Evolutionary conservation across 306 rosid genomes (phyloP).

Genomic region (Fragaria nilgerrensis): DNA sequence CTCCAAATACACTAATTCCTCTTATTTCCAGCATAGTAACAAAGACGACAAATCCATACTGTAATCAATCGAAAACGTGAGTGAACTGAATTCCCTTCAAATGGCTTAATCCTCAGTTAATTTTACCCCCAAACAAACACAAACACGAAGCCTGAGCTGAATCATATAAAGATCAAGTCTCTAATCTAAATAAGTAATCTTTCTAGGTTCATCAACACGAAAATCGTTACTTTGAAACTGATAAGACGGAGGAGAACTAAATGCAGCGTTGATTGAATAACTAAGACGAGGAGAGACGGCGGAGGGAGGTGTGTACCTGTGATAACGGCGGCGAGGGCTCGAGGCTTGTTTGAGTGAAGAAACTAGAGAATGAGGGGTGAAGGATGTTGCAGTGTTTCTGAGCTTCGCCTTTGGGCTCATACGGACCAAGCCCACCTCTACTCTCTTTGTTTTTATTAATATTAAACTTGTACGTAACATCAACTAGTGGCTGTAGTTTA

Average conservation of each 20-base stretch:
- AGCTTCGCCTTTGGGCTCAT: background rate
- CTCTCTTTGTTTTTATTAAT: background rate
- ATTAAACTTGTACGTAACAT: fast-evolving
- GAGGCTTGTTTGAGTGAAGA: background rate
- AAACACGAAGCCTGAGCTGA: background rate
- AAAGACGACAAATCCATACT: background rate
- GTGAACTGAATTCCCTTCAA: background rate
- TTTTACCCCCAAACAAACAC: background rate
- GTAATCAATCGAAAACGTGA: background rate
- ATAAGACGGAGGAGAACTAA: background rate
- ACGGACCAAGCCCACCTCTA: background rate
- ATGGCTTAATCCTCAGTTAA: background rate
- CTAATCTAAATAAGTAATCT: background rate
- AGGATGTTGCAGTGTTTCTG: background rate
- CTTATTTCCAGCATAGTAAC: background rate
- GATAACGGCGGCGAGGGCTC: slow-evolving; percentile 4
- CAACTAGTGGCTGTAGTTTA: background rate
- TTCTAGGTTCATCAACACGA: background rate
- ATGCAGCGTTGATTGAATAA: background rate
- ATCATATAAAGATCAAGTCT: background rate
- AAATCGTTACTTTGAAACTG: background rate
- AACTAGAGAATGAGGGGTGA: background rate
- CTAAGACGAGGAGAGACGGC: background rate
- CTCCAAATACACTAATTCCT: background rate
- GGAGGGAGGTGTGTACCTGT: background rate